A percentile compares a stretch with the other conserved stretches of the same genome.
These are phyloP conservation scores for Earliella scabrosa DNA, from an alignment of 1,284 basidiomycete species.

Conservation along the genomic window DNA sequence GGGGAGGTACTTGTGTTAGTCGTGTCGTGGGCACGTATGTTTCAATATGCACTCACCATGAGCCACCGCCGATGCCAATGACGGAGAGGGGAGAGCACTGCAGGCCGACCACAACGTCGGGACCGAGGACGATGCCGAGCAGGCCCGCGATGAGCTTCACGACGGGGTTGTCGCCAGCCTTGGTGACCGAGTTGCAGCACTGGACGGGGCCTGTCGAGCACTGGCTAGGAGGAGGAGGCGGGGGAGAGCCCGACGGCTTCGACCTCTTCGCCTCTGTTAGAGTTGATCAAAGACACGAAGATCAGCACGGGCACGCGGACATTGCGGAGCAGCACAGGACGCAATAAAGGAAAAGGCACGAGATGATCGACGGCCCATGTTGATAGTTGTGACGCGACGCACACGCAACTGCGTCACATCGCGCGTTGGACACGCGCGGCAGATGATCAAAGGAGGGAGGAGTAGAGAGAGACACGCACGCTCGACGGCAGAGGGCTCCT, in stretches of 20 bases:
- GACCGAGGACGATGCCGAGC: constrained; percentile 28
- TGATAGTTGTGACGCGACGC: too few species aligned
- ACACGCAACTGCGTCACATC: neutral
- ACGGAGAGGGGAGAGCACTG: constrained; percentile 32
- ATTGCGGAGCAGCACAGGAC: neutral
- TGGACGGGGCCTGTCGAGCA: constrained; percentile 34
- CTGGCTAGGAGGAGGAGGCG: constrained; percentile 8
- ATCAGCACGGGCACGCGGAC: neutral
- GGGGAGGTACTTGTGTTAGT: too few species aligned
- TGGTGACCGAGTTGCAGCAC: constrained; percentile 31
- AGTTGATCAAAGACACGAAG: neutral
- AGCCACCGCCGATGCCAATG: constrained; percentile 25
- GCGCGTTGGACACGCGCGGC: neutral
- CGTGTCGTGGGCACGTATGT: too few species aligned
- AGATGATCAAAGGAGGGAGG: neutral
- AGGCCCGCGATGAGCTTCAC: constrained; percentile 20
- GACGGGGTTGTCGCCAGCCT: constrained; percentile 7
- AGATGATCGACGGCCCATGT: neutral
- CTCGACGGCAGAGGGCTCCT: neutral
- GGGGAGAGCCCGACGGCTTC: constrained; percentile 8
- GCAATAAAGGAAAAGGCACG: neutral
- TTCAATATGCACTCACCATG: constrained; percentile 30
- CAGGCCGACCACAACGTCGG: constrained; percentile 29
- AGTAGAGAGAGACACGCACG: constrained; percentile 6
- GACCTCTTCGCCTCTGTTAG: constrained; percentile 1